Conservation (phyloP, 225 moss, liverwort and hornwort genomes). For the Polytrichum commune region DNA sequence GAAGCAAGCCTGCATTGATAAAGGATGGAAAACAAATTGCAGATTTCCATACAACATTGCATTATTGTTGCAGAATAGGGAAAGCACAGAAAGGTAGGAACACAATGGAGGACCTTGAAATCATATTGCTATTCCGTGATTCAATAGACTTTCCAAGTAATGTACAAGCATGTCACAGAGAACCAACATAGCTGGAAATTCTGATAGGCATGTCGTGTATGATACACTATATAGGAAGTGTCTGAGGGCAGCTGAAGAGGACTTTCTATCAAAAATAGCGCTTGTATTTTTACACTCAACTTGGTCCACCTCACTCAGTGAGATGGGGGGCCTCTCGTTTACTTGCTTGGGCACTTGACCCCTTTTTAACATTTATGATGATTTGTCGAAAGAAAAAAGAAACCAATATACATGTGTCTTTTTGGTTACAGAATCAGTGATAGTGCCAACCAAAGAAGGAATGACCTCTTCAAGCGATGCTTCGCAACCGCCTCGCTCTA, state of each 20-base stretch:
- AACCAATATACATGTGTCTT: slow-evolving; percentile 36
- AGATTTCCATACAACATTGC: too few relatives aligned
- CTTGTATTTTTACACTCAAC: slow-evolving; percentile 61
- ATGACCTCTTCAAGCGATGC: slow-evolving; percentile 1
- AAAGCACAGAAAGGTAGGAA: too few relatives aligned
- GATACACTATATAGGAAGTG: slow-evolving; percentile 25
- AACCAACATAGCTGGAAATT: slow-evolving; percentile 44
- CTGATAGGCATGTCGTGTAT: slow-evolving; percentile 31
- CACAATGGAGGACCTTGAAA: too few relatives aligned
- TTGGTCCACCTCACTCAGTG: slow-evolving; percentile 37
- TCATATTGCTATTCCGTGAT: too few relatives aligned
- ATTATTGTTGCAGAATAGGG: too few relatives aligned
- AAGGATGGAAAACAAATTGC: too few relatives aligned
- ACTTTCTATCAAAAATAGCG: slow-evolving; percentile 31
- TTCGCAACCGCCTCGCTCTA: not conserved
- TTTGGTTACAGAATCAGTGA: slow-evolving; percentile 18
- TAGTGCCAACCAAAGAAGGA: slow-evolving; percentile 26
- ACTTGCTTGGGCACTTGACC: slow-evolving; percentile 22
- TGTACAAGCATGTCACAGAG: slow-evolving; percentile 35
- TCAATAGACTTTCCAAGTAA: slow-evolving; percentile 3
- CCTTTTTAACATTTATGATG: slow-evolving; percentile 17
- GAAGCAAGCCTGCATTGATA: too few relatives aligned
- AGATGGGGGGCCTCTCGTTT: slow-evolving; percentile 21
- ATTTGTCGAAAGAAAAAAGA: slow-evolving; percentile 24
- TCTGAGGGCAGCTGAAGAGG: slow-evolving; percentile 31